Evolutionary conservation across 108 stramenopile species (phyloP), one percentile per base, ranked within the genome.

Genomic region (Skeletonema costatum): DNA sequence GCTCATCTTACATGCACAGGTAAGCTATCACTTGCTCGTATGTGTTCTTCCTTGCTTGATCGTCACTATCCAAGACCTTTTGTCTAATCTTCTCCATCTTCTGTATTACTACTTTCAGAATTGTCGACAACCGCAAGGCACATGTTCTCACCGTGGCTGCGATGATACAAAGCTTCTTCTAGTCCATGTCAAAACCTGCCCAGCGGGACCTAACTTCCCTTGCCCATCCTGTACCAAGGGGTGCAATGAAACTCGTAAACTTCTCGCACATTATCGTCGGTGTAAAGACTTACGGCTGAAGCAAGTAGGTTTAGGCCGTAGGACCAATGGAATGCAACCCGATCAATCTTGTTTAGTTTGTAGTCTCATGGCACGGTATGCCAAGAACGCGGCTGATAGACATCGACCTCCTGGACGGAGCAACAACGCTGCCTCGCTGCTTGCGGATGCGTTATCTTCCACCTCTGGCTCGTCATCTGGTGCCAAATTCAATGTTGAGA

Each of bases 1-100:
- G 89, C 88, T 87, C 58, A 82, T 95, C 32, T 76, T 95, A 16
- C 94, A 95, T 84, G 89, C 94, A 16, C 89, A 93, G 92, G 93
- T 95, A 83, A 35, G 93, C 53, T 25, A 53, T 6, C 25, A 10
- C 53, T 25, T 56, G 21, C 25, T 56, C 53, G 53, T 51, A 1
- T 36, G 12, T 41, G 39, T 10, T 10, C 10, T 41, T 7, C 19
- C 64, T 73, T 63, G 29, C 14, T 58, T 61, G 11, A 70, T 73
- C 33, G 21, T 64, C 41, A 12, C n/a, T 38, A 62, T 63, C 5
- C 36, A 60, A 41, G 9, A 63, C 76, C n/a, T 29, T 51, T 10
- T 64, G 16, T 63, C 36, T 32, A 38, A 39, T 1, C 44, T 58
- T 51, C 63, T 44, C 25, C 31, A 46, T 4, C 44, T 32, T 44